These are phyloP conservation scores for Pseudoperonospora humuli DNA, from an alignment of 352 stramenopile species.

Conservation along the genomic window DNA sequence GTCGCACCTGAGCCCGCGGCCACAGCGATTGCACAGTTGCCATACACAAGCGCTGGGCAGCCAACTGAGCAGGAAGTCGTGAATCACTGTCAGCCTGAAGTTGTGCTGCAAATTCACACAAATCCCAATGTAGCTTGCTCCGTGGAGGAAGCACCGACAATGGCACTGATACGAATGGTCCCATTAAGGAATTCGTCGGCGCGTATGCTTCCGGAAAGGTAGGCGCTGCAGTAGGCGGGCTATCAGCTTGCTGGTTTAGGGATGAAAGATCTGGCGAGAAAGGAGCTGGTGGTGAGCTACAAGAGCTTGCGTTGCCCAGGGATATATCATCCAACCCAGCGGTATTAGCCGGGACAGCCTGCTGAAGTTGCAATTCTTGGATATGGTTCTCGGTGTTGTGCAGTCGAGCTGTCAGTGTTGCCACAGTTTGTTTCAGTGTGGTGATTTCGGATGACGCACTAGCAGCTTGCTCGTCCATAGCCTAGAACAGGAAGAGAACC, in stretches of 20 bases:
- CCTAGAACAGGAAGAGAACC: slow-evolving; percentile 23
- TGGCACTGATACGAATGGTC: slow-evolving; percentile 76
- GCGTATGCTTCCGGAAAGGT: slow-evolving; percentile 37
- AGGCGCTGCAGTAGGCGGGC: slow-evolving; percentile 13
- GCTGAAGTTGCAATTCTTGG: slow-evolving; percentile 33
- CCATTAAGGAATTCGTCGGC: slow-evolving; percentile 43
- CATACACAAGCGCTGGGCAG: slow-evolving; percentile 66
- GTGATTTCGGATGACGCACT: slow-evolving; percentile 30
- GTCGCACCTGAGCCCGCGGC: slow-evolving; percentile 93
- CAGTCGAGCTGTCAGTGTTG: slow-evolving; percentile 34
- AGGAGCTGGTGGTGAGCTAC: slow-evolving; percentile 19
- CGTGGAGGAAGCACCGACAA: slow-evolving; percentile 76
- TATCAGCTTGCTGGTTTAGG: slow-evolving; percentile 19
- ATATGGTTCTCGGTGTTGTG: slow-evolving; percentile 36
- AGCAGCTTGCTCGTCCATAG: slow-evolving; percentile 27
- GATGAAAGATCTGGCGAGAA: slow-evolving; percentile 34
- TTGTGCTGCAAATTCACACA: slow-evolving; percentile 80
- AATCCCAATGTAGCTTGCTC: slow-evolving; percentile 83
- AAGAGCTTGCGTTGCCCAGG: slow-evolving; percentile 21
- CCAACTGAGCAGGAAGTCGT: slow-evolving; percentile 63
- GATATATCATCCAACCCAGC: slow-evolving; percentile 17
- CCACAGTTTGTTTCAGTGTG: slow-evolving; percentile 39
- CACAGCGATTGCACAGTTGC: slow-evolving; percentile 86
- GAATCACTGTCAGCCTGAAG: slow-evolving; percentile 67
- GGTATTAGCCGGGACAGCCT: slow-evolving; percentile 9